Conservation (phyloP, 306 rosid species). For the Astragalus glycyphyllos region DNA sequence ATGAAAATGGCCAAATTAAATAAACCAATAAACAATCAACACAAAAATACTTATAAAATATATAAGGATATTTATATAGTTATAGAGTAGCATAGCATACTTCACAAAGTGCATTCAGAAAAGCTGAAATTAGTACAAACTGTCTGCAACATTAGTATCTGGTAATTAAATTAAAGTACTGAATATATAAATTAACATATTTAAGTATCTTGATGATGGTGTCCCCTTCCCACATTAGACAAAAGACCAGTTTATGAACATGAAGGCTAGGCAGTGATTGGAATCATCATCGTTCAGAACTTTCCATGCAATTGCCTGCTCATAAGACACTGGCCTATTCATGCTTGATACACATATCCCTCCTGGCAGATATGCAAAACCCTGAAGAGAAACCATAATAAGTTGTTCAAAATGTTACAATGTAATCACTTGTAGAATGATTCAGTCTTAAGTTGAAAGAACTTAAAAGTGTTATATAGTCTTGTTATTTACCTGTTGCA, state of each 20-base stretch:
- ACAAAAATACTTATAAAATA: background rate
- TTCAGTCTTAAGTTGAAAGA: no score
- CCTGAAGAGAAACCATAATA: slow-evolving; percentile 52
- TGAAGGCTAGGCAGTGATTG: slow-evolving; percentile 91
- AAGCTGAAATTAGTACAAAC: slow-evolving; percentile 54
- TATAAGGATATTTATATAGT: slow-evolving; percentile 5
- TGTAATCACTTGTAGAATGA: no score
- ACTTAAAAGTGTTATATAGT: background rate
- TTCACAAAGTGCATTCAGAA: slow-evolving; percentile 12
- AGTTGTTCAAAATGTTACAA: no score
- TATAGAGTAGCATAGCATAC: slow-evolving; percentile 11
- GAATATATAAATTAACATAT: slow-evolving; percentile 40
- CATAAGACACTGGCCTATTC: slow-evolving; percentile 90
- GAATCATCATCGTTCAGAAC: slow-evolving; percentile 87
- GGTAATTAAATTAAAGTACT: slow-evolving; percentile 43
- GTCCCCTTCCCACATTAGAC: slow-evolving; percentile 47
- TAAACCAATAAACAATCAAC: background rate
- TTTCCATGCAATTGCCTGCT: slow-evolving; percentile 93
- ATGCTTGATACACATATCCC: slow-evolving; percentile 89
- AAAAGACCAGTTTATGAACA: slow-evolving; percentile 97
- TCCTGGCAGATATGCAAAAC: slow-evolving; percentile 77
- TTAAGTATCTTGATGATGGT: slow-evolving; percentile 22
- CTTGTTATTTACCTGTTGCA: slow-evolving; percentile 72
- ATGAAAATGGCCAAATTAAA: background rate
- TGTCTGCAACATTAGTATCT: slow-evolving; percentile 39